A percentile compares a stretch with the other conserved stretches of the same genome.
These are phyloP conservation scores for Lactifluus subvellereus DNA, from an alignment of 768 basidiomycete genomes.

Conservation along the genomic window DNA sequence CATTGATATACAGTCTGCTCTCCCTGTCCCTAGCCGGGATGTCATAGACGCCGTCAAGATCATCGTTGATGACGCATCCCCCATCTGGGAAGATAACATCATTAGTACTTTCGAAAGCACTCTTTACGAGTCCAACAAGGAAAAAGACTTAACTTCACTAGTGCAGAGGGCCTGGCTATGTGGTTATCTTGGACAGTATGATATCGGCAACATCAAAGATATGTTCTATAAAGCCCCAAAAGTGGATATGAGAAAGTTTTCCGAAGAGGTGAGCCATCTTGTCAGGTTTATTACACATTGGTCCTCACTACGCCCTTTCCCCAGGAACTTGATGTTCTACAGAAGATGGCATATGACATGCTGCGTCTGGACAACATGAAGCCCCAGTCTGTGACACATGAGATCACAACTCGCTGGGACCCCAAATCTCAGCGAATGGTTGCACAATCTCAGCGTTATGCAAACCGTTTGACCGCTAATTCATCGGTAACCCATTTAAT, in stretches of 20 bases:
- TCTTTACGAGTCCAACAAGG: slow-evolving; percentile 16
- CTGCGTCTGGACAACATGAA: slow-evolving; percentile 12
- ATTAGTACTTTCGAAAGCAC: slow-evolving; percentile 21
- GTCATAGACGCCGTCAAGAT: slow-evolving; percentile 40
- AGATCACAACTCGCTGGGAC: slow-evolving; percentile 14
- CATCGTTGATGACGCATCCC: slow-evolving; percentile 21
- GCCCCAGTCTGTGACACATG: slow-evolving; percentile 9
- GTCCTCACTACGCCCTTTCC: neutral
- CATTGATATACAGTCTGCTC: slow-evolving; percentile 55
- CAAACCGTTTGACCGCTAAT: slow-evolving; percentile 6
- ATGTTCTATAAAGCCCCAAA: slow-evolving; percentile 38
- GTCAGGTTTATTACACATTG: neutral
- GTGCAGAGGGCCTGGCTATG: slow-evolving; percentile 31
- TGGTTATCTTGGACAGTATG: slow-evolving; percentile 36
- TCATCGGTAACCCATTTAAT: neutral
- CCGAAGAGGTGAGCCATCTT: slow-evolving; percentile 31
- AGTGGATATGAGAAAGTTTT: slow-evolving; percentile 41
- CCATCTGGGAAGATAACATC: slow-evolving; percentile 27
- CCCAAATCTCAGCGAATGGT: slow-evolving; percentile 13
- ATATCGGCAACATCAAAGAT: slow-evolving; percentile 32
- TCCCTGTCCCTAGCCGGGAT: slow-evolving; percentile 34
- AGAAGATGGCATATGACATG: slow-evolving; percentile 16
- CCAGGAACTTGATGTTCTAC: slow-evolving; percentile 11
- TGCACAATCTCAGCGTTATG: slow-evolving; percentile 11
- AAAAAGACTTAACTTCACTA: slow-evolving; percentile 18